Base-by-base conservation (phyloP, 2,329 filamentous ascomycete species). In the Aspergillus ochraceus region DNA sequence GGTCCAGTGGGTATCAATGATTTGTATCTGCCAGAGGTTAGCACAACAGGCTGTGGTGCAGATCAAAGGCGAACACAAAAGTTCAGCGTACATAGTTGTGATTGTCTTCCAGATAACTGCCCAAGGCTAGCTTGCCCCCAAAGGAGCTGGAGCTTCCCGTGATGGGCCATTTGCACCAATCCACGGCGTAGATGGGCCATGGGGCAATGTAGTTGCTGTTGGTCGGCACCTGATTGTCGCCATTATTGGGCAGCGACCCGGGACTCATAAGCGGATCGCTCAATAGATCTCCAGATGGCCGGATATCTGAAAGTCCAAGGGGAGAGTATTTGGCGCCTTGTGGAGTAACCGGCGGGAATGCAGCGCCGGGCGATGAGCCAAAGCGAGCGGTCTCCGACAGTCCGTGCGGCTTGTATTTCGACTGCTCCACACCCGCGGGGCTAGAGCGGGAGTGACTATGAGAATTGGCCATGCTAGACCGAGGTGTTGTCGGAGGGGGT, bases 101-200 rank as follows among this genome's bases (percentile, higher is more conserved):
- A 6, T 93, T 94, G 77, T 99, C 95, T 78, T 99, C 95, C 54
- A 98, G 80, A 74, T 98, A 98, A 80, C 95, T 99, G 60, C 94
- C 95, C 45, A 99, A 84, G 12, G 95, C 95, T 68, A 99, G 85
- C 77, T 98, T 98, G 45, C 95, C 95, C 3, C 91, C 92, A 63
- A 91, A 88, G 66, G 80, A 80, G 54, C 70, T 74, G 42, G 88
- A 67, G 50, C 60, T 69, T 78, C 88, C 70, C 46, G 92, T 87
- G 2, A 94, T 88, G 17, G 90, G 87, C 94, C 95, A 99, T 78
- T 99, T 99, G 81, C 95, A 99, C 95, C 95, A 99, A 79, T 99
- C 95, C 70, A 96, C 94, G 12, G 95, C 94, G 75, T 98, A 99
- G 57, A 96, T 88, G 14, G 92, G 90, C 92, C 95, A 99, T 0